phyloP scores from a whole-genome alignment of 2,329 filamentous ascomycete species.

The Colletotrichum tropicale region DNA sequence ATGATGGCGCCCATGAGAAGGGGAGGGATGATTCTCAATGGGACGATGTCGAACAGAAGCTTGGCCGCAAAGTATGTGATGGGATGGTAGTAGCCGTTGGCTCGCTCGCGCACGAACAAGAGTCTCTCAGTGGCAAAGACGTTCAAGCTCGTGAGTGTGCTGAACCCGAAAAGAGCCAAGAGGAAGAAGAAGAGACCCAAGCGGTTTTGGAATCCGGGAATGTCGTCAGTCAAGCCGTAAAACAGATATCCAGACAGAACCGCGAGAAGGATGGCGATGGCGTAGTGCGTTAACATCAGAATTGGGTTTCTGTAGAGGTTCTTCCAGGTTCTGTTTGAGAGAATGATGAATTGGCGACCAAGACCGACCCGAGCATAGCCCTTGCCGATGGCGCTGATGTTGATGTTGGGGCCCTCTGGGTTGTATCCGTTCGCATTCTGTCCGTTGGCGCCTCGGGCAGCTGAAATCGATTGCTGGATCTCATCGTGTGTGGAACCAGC shows the following conservation, averaged over 20 bases:
- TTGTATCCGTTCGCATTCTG: conserved; percentile 59
- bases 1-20: conserved; percentile 95
- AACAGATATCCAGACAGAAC: conserved; percentile 96
- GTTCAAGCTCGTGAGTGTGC: conserved; percentile 89
- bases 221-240: conserved; percentile 94
- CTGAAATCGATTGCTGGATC: conserved; percentile 71
- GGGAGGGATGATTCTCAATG: conserved; percentile 90
- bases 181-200: conserved; percentile 98
- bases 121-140: conserved; percentile 92
- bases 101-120: conserved; percentile 89
- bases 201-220: conserved; percentile 96
- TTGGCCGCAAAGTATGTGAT: conserved; percentile 95
- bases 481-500: conserved; percentile 77
- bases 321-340: conserved; percentile 92
- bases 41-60: conserved; percentile 97
- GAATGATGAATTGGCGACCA: conserved; percentile 81
- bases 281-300: conserved; percentile 98
- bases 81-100: conserved; percentile 95
- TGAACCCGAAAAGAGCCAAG: conserved; percentile 94
- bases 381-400: conserved; percentile 68
- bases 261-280: conserved; percentile 91
- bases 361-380: conserved; percentile 85
- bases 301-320: conserved; percentile 98
- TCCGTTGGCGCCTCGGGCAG: conserved; percentile 71
- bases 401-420: conserved; percentile 50